Evolutionary conservation across 139 green algal genomes (phyloP).

Genomic region (Coccomyxa sp.): DNA sequence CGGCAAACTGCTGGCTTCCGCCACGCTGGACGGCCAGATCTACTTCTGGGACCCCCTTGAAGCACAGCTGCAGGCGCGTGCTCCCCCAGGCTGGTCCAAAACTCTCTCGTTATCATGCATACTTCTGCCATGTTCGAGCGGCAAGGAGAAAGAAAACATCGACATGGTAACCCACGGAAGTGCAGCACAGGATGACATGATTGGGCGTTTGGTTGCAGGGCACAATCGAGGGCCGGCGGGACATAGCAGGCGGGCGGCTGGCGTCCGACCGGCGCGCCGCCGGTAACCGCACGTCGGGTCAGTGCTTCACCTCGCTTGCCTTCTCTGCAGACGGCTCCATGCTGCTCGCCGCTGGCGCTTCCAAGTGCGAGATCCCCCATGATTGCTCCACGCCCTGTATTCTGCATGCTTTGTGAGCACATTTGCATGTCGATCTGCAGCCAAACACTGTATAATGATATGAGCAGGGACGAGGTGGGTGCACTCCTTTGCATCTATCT

Average conservation of each 20-base stretch:
- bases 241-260: constrained; percentile 80
- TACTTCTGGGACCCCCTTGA: constrained; percentile 91
- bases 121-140: not conserved
- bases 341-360: constrained; percentile 77
- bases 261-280: constrained; percentile 62
- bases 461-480: no score
- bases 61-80: constrained; percentile 46
- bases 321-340: constrained; percentile 86
- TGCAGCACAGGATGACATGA: no score
- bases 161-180: no score
- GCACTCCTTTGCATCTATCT: no score
- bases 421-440: no score
- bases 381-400: not conserved
- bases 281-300: constrained; percentile 59
- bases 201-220: constrained; percentile 28
- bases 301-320: constrained; percentile 80
- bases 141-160: no score
- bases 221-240: constrained; percentile 78
- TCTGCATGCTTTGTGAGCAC: no score
- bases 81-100: not conserved
- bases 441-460: no score
- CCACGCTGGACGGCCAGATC: constrained; percentile 90
- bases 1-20: constrained; percentile 78
- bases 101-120: not conserved
- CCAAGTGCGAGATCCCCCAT: constrained; percentile 34